Base-by-base conservation (phyloP, 148 eudicot species). In the Chenopodium formosanum region DNA sequence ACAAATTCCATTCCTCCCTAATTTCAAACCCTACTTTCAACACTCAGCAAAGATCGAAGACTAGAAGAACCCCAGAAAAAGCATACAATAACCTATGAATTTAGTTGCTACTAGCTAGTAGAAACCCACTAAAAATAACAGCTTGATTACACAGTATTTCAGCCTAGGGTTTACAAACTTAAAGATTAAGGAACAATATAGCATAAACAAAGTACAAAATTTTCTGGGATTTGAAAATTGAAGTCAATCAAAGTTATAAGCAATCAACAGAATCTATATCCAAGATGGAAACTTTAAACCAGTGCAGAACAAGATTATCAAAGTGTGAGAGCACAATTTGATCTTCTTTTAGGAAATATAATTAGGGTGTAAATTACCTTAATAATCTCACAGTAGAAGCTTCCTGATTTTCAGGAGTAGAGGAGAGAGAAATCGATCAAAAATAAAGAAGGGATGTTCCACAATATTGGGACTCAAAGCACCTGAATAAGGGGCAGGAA, bases 161-260 rank as follows among this genome's bases (percentile, higher is more conserved):
- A 74, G 17, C 73, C 56, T 79, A 80, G 81, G 80, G 78, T 84
- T 84, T 70, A 68, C 63, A 70, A n/a, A 74, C 80, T 84, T 34
- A 68, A 69, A 69, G 6, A 79, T 40, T 40, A 69, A 37, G 60
- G 6, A 58, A 66, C 47, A 50, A 0, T 73, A 73, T 17, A 31
- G 34, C 22, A 63, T 40, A 62, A n/a, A 62, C 16, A 63, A 31
- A 44, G 60, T 1, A n/a, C 17, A 48, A 22, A 7, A 40, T 6
- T 68, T 25, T 25, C 40, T 11, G 32, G 34, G 20, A 68, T 75
- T 63, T 75, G 34, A 73, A 40, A 40, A 40, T 40, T 40, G 44
- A 40, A 40, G 44, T 40, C 44, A 40, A 40, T 40, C 44, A 40
- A 40, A 40, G 44, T 40, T 13, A 32, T 22, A 60, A 29, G 1